Evolutionary conservation across 1,284 basidiomycete species (phyloP).

Genomic region (Trichosporon sp.): DNA sequence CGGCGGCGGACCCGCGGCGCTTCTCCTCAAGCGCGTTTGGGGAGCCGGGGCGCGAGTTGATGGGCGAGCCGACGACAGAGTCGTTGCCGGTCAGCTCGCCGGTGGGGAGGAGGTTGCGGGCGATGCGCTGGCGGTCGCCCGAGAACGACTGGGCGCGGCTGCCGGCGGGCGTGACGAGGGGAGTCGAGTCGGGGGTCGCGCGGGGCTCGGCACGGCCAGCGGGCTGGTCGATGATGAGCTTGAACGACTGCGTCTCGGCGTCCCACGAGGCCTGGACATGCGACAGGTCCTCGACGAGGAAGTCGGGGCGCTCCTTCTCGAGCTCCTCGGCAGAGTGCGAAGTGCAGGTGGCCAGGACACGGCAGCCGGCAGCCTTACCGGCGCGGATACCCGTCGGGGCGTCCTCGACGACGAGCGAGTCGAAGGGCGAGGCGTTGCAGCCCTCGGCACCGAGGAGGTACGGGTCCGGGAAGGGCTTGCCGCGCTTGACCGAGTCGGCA

Average conservation of each 20-base stretch:
- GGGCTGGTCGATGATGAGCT: slow-evolving; percentile 48
- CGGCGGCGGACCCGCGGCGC: slow-evolving; percentile 26
- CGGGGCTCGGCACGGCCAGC: slow-evolving; percentile 41
- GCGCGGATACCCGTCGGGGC: slow-evolving; percentile 52
- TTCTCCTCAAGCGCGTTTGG: slow-evolving; percentile 30
- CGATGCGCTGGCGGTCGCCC: slow-evolving; percentile 26
- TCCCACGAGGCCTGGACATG: slow-evolving; percentile 47
- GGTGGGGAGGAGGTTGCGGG: slow-evolving; percentile 16
- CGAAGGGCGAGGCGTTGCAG: slow-evolving; percentile 45
- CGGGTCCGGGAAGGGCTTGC: slow-evolving; percentile 53
- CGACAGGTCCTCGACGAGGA: slow-evolving; percentile 49
- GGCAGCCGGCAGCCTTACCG: slow-evolving; percentile 51
- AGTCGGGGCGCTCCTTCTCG: slow-evolving; percentile 51
- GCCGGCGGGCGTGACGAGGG: slow-evolving; percentile 48
- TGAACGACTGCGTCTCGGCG: slow-evolving; percentile 40
- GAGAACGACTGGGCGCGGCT: slow-evolving; percentile 45
- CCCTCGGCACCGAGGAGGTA: slow-evolving; percentile 51
- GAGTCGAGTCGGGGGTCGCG: slow-evolving; percentile 48
- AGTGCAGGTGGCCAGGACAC: slow-evolving; percentile 51
- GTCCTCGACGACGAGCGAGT: slow-evolving; percentile 52
- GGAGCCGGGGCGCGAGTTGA: slow-evolving; percentile 36
- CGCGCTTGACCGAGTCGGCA: slow-evolving; percentile 51
- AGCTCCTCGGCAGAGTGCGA: slow-evolving; percentile 49
- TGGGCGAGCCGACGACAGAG: slow-evolving; percentile 45
- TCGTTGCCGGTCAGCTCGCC: slow-evolving; percentile 48